phyloP scores from a whole-genome alignment of 2,329 filamentous ascomycete species.

The Trichoderma asperellum region DNA sequence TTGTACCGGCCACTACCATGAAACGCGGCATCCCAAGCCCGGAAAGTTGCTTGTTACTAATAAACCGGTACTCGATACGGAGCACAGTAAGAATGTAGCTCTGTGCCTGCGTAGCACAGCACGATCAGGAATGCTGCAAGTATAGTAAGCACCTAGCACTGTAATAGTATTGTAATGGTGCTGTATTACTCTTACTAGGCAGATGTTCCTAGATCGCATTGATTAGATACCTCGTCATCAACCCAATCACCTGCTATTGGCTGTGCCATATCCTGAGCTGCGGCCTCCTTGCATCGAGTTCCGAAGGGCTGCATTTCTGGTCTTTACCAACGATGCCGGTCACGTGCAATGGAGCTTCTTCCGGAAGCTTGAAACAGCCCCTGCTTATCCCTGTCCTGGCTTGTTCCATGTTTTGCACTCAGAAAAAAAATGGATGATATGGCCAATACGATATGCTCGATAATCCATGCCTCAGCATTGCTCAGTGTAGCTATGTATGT shows the following conservation, averaged over 20 bases:
- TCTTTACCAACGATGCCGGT: background rate
- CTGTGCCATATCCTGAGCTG: background rate
- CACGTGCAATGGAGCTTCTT: slow-evolving; percentile 20
- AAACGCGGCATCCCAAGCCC: background rate
- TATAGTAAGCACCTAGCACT: no score
- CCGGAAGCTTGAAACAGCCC: background rate
- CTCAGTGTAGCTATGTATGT: background rate
- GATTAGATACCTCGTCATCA: background rate
- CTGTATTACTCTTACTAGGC: background rate
- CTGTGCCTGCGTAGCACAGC: background rate
- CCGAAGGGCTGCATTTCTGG: slow-evolving; percentile 15
- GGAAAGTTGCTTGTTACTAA: background rate
- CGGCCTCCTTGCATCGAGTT: slow-evolving; percentile 15
- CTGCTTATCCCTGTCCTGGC: background rate
- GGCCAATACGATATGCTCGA: background rate
- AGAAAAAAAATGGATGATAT: background rate
- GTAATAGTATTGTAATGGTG: background rate
- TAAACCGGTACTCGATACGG: background rate
- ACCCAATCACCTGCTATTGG: background rate
- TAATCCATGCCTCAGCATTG: background rate
- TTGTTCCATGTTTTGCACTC: background rate
- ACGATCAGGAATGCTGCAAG: background rate
- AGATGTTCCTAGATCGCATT: background rate
- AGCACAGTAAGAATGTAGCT: background rate
- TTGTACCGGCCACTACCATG: background rate